Base-by-base conservation (phyloP, 805 yeast species). In the Maudiozyma turicensis region DNA sequence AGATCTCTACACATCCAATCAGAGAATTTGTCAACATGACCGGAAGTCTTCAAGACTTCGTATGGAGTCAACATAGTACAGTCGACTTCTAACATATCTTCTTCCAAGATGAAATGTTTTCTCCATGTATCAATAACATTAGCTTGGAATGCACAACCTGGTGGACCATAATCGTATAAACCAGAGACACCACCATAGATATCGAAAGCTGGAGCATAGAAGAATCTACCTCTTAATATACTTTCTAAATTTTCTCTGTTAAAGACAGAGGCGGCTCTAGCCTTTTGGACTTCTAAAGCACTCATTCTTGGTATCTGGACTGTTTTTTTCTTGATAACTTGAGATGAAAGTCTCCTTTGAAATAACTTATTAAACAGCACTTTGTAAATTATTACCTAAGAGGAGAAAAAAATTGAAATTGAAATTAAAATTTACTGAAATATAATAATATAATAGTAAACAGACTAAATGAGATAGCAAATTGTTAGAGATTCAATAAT, bases 1-100 rank as follows among this genome's bases (percentile, higher is more conserved):
- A 81, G 74, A 70, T 93, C 99, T 63, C 86, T 82, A 71, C 96
- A 89, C 99, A 93, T 93, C 96, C 96, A 93, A 70, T 93, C 99
- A 57, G 97, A 87, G 66, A 93, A 93, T 75, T 93, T 93, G 70
- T 93, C 99, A 56, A 93, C 99, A 70, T 93, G 99, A 60, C 99
- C 99, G 46, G 98, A 91, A 42, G 99, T 95, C 74, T 95, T 95
- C 68, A 93, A 77, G 35, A 93, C 99, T 68, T 95, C 99, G 64
- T 87, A 82, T 13, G 99, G 99, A 45, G 99, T 93, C 71, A 93
- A 75, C 90, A 93, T 90, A 51, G 99, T 88, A 70, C 95, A 83
- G 74, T 95, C 99, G 53, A 93, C 97, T 72, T 93, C 99, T 64
- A 90, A 78, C 98, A 93, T 93, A 65, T 93, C 98, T 73, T 93